phyloP scores from a whole-genome alignment of 2,329 filamentous ascomycete genomes.

The Beauveria scarabaeidicola region DNA sequence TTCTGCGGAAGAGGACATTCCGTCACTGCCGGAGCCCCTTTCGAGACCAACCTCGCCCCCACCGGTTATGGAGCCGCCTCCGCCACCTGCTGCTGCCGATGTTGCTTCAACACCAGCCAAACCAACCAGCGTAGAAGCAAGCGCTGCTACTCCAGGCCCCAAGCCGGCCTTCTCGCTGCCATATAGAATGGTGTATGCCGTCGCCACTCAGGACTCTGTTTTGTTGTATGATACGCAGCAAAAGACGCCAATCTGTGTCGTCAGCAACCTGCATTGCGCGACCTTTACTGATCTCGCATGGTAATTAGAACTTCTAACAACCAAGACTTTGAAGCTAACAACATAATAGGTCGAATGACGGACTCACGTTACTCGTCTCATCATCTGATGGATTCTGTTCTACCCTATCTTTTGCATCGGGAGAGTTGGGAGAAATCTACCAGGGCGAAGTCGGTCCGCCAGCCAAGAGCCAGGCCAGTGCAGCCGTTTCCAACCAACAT shows the following conservation, averaged over 20 bases:
- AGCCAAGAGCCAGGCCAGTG: slow-evolving; percentile 29
- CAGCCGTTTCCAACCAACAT: slow-evolving; percentile 48
- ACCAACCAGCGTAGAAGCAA: slow-evolving; percentile 34
- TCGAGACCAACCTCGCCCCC: slow-evolving; percentile 49
- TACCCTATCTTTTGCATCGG: slow-evolving; percentile 70
- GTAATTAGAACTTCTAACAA: slow-evolving; percentile 42
- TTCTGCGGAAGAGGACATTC: slow-evolving; percentile 74
- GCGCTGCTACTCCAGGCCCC: slow-evolving; percentile 46
- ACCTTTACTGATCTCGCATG: slow-evolving; percentile 95
- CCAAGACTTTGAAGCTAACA: slow-evolving; percentile 19
- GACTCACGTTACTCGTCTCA: slow-evolving; percentile 68
- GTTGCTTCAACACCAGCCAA: slow-evolving; percentile 43
- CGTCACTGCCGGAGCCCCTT: slow-evolving; percentile 74
- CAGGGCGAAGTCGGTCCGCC: slow-evolving; percentile 54
- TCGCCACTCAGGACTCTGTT: slow-evolving; percentile 93
- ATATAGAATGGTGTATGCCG: slow-evolving; percentile 92
- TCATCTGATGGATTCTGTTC: slow-evolving; percentile 98
- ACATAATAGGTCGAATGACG: slow-evolving; percentile 39
- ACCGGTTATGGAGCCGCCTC: slow-evolving; percentile 77
- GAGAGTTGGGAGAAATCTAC: slow-evolving; percentile 79
- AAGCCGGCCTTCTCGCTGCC: slow-evolving; percentile 73
- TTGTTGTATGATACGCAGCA: slow-evolving; percentile 96
- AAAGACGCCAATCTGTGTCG: slow-evolving; percentile 82
- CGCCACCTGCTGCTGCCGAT: slow-evolving; percentile 49
- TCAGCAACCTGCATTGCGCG: slow-evolving; percentile 94